Percentiles rank a stretch among this genome's conserved stretches.
These are phyloP conservation scores for Chlorella ohadii DNA, from an alignment of 139 green algal genomes.

Conservation along the genomic window DNA sequence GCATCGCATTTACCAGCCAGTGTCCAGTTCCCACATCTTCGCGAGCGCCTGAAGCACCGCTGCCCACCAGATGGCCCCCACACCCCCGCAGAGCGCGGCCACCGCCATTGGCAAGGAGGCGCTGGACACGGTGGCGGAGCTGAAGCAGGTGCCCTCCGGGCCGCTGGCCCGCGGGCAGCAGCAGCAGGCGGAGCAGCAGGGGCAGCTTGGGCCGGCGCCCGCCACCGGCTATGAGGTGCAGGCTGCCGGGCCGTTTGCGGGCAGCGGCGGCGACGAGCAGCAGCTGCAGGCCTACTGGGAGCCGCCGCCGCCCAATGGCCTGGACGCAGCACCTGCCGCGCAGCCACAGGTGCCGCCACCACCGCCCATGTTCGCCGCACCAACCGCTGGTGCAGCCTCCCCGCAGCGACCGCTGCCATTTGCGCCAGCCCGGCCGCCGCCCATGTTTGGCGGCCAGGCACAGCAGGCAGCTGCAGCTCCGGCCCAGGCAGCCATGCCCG, in stretches of 20 bases:
- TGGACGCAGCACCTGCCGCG: not conserved
- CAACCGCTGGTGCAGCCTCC: not conserved
- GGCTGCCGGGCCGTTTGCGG: not conserved
- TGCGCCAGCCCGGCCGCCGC: not conserved
- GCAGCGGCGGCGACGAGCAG: not conserved
- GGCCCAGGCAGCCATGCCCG: not conserved
- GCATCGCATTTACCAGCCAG: too few species aligned
- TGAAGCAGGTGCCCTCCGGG: conserved; percentile 34
- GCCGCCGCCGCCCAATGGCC: not conserved
- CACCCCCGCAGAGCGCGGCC: too few species aligned
- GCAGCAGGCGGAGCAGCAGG: not conserved
- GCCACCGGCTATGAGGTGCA: not conserved
- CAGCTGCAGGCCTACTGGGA: not conserved
- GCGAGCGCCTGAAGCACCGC: too few species aligned
- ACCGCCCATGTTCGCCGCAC: not conserved
- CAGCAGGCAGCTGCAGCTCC: not conserved
- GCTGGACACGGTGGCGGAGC: conserved; percentile 38
- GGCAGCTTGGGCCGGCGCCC: not conserved
- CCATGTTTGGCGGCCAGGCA: not conserved
- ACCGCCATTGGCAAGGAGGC: conserved; percentile 30
- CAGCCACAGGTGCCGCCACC: not conserved
- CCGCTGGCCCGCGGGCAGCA: not conserved
- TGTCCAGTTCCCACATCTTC: too few species aligned
- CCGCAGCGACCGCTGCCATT: not conserved
- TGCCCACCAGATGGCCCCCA: too few species aligned